Evolutionary conservation across 371 early-diverging fungal species (phyloP).

Genomic region (Saksenaea vasiformis): DNA sequence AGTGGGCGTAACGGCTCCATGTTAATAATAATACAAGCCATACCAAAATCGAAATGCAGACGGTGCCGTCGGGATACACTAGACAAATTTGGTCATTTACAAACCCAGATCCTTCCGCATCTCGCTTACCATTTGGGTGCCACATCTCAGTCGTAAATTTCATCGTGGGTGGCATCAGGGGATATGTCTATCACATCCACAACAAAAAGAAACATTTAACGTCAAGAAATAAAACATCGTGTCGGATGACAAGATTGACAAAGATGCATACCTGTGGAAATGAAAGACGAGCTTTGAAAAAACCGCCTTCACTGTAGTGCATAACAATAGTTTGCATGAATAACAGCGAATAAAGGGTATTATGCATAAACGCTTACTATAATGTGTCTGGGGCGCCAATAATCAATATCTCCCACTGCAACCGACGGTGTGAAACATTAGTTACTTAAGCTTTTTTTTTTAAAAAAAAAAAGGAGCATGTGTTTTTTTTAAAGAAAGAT

Average conservation of each 20-base stretch:
- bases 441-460: neutral
- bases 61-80: constrained; percentile 83
- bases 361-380: constrained; percentile 60
- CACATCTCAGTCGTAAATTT: constrained; percentile 81
- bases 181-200: constrained; percentile 56
- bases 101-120: neutral
- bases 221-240: neutral
- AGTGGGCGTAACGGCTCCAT: neutral
- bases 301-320: constrained; percentile 77
- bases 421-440: neutral
- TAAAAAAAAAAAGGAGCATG: neutral
- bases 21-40: constrained; percentile 14
- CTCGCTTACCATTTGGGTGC: constrained; percentile 75
- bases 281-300: constrained; percentile 83
- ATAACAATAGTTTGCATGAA: constrained; percentile 3
- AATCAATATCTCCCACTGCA: constrained; percentile 85
- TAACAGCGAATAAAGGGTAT: constrained; percentile 1
- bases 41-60: constrained; percentile 94
- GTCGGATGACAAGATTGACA: neutral
- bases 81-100: constrained; percentile 6
- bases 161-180: constrained; percentile 84
- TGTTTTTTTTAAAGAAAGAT: neutral
- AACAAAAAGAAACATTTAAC: neutral
- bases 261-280: constrained; percentile 68
- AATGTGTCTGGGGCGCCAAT: constrained; percentile 89